Percentiles rank a stretch among this genome's conserved stretches.
Evolutionary conservation across 179 eudicot genomes (phyloP).

Genomic region (Corrigiola litoralis): DNA sequence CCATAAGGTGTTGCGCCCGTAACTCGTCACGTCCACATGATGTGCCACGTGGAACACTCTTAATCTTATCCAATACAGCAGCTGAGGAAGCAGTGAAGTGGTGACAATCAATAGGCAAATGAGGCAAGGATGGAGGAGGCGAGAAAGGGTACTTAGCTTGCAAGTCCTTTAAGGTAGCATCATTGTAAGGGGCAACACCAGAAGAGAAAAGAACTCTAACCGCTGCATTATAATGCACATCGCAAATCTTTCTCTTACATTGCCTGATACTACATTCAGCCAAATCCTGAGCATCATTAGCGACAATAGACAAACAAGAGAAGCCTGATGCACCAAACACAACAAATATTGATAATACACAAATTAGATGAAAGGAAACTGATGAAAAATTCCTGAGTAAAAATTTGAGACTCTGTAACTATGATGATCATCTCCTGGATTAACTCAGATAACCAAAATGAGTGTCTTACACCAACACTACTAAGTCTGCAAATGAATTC

Average conservation of each 20-base stretch:
- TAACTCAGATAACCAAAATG: too few species aligned
- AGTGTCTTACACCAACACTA: too few species aligned
- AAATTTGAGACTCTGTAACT: too few species aligned
- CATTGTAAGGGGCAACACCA: background rate
- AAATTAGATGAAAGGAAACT: too few species aligned
- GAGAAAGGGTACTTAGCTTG: background rate
- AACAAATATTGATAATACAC: too few species aligned
- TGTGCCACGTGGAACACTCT: background rate
- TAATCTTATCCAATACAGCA: background rate
- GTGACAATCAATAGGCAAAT: background rate
- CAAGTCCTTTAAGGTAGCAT: background rate
- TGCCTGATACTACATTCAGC: background rate
- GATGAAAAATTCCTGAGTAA: too few species aligned
- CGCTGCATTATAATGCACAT: background rate
- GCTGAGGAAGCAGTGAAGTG: background rate
- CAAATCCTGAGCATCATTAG: too few species aligned
- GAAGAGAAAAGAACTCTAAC: background rate
- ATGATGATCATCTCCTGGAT: too few species aligned
- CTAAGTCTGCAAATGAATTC: too few species aligned
- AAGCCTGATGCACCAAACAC: too few species aligned
- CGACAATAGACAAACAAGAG: too few species aligned
- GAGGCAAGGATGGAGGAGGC: background rate
- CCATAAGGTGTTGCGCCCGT: background rate
- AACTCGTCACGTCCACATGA: background rate
- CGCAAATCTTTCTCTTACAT: background rate